phyloP scores from a whole-genome alignment of 257 asterid species.

The Galeopsis tetrahit region DNA sequence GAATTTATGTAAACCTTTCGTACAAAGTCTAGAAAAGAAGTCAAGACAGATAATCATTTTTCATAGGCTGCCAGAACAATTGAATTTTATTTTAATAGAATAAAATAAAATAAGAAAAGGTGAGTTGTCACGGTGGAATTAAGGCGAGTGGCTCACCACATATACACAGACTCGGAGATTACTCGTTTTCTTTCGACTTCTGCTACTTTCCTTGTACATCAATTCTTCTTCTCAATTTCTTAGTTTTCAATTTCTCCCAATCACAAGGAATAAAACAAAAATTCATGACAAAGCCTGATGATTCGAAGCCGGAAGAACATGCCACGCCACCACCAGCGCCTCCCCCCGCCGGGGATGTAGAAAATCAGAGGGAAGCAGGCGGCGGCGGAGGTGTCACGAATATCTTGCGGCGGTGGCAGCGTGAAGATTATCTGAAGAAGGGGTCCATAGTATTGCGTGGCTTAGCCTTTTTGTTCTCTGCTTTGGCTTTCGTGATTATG shows the following conservation, averaged over 20 bases:
- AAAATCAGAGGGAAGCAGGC: slow-evolving; percentile 46
- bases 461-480: slow-evolving; percentile 58
- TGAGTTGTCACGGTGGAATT: slow-evolving; percentile 28
- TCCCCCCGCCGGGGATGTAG: slow-evolving; percentile 42
- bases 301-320: slow-evolving; percentile 26
- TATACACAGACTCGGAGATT: neutral
- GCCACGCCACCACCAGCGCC: slow-evolving; percentile 24
- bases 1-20: too few species aligned
- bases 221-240: slow-evolving; percentile 14
- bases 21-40: too few species aligned
- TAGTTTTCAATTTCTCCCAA: neutral
- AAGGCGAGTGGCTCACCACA: neutral
- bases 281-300: slow-evolving; percentile 34
- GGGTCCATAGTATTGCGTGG: slow-evolving; percentile 50
- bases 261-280: neutral
- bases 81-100: neutral
- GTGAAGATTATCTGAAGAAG: slow-evolving; percentile 58
- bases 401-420: slow-evolving; percentile 53
- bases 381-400: slow-evolving; percentile 29
- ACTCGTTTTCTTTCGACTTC: slow-evolving; percentile 23
- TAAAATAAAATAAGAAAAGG: neutral
- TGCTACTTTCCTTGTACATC: slow-evolving; percentile 10
- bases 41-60: too few species aligned
- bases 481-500: slow-evolving; percentile 73
- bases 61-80: neutral